Base-by-base conservation (phyloP, 2,329 filamentous ascomycete species). In the Clarireedia homoeocarpa region DNA sequence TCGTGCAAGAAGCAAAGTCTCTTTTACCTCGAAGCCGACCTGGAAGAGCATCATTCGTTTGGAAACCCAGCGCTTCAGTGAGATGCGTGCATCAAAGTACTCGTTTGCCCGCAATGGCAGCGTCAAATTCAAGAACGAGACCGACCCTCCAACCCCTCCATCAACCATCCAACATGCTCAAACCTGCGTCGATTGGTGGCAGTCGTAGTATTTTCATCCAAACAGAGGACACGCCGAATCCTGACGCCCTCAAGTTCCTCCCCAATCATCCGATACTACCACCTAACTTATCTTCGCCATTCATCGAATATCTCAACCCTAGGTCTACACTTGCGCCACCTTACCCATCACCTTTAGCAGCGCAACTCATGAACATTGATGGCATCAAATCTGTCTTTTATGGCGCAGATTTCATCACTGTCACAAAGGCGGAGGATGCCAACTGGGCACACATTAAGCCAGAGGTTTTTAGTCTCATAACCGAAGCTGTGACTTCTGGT, bases 341-440 rank as follows among this genome's bases (percentile, higher is more conserved):
- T 1, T 83, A 96, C 70, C 90, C 92, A 3, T 97, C 92, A 20
- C 91, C 90, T 17, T 82, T 99, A 44, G 94, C 94, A 5, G 87
- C 91, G 36, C 85, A 91, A 71, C 81, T 99, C 51, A 86, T 97
- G 78, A 91, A 89, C 70, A 87, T 96, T 59, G 94, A 97, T 69
- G 94, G 94, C 46, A 88, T 97, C n/a, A 91, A 87, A 3, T 86
- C 89, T 2, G 88, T 99, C 23, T 97, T 97, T 74, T 96, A 95
- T 73, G 94, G 92, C 52, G 75, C 83, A 36, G 91, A 99, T 71
- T 97, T 96, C 75, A 97, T 99, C 73, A 99, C 94, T 12, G 87
- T 99, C 38, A 96, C 88, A 45, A 99, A 99, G 72, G 83, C 89
- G 48, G 79, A 84, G 61, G 88, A 94, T 63, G 88, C 87, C 3